Evolutionary conservation across 768 basidiomycete species (phyloP).

Genomic region (Kwoniella bestiolae): DNA sequence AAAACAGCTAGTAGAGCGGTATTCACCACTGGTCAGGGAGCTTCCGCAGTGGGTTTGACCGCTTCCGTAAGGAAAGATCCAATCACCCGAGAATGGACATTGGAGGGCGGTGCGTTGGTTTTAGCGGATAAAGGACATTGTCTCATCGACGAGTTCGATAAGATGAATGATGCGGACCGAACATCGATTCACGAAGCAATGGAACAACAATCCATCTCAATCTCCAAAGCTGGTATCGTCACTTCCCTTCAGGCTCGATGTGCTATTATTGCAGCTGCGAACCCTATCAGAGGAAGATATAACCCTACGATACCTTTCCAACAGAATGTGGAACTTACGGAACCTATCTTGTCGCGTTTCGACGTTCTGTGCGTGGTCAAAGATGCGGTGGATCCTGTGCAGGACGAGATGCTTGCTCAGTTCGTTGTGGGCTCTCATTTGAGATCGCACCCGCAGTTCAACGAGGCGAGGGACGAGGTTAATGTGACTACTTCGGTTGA

Average conservation of each 20-base stretch:
- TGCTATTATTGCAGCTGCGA: slow-evolving; percentile 96
- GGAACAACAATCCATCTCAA: slow-evolving; percentile 99
- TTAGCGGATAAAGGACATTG: slow-evolving; percentile 97
- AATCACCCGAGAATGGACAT: slow-evolving; percentile 95
- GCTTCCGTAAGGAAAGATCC: slow-evolving; percentile 99
- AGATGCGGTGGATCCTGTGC: slow-evolving; percentile 93
- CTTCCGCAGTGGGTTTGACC: slow-evolving; percentile 96
- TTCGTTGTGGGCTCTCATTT: slow-evolving; percentile 98
- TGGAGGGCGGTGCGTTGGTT: slow-evolving; percentile 98
- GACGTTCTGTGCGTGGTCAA: slow-evolving; percentile 98
- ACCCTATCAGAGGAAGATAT: slow-evolving; percentile 94
- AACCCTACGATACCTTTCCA: slow-evolving; percentile 98
- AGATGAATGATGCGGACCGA: slow-evolving; percentile 98
- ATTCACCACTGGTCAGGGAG: slow-evolving; percentile 97
- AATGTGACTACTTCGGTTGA: slow-evolving; percentile 85
- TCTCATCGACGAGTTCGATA: slow-evolving; percentile 98
- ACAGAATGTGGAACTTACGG: slow-evolving; percentile 97
- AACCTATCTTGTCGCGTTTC: slow-evolving; percentile 96
- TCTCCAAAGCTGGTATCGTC: slow-evolving; percentile 97
- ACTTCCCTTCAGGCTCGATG: slow-evolving; percentile 98
- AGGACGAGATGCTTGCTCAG: slow-evolving; percentile 92
- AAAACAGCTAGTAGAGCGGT: slow-evolving; percentile 98
- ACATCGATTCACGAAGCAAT: slow-evolving; percentile 99
- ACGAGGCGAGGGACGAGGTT: slow-evolving; percentile 80
- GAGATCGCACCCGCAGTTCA: slow-evolving; percentile 89